These are phyloP conservation scores for Didymosphaeria variabile DNA, from an alignment of 2,329 filamentous ascomycete genomes.

Conservation along the genomic window DNA sequence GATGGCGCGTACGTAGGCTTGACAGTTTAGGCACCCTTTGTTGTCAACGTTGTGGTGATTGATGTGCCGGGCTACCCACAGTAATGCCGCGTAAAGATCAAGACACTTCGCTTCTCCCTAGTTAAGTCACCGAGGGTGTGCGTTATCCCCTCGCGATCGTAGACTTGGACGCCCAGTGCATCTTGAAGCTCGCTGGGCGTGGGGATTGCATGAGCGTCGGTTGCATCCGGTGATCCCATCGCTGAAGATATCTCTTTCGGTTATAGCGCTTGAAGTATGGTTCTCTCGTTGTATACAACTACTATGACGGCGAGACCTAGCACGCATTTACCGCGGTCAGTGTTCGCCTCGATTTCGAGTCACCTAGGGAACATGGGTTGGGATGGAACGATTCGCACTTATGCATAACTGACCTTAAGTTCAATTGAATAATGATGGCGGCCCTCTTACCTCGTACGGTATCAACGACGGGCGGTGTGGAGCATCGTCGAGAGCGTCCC, in stretches of 20 bases:
- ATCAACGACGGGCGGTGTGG: too few relatives aligned
- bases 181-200: constrained; percentile 24
- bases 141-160: constrained; percentile 27
- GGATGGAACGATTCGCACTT: too few relatives aligned
- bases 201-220: not conserved
- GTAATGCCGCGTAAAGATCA: constrained; percentile 35
- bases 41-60: not conserved
- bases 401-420: too few relatives aligned
- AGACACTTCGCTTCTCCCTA: constrained; percentile 24
- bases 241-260: not conserved
- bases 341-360: too few relatives aligned
- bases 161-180: constrained; percentile 27
- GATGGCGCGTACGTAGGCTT: constrained; percentile 32
- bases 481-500: not conserved
- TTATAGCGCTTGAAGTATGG: too few relatives aligned
- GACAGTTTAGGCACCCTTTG: constrained; percentile 37
- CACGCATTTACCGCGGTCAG: too few relatives aligned
- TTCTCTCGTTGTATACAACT: too few relatives aligned
- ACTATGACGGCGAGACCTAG: too few relatives aligned
- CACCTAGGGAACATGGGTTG: too few relatives aligned
- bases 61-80: constrained; percentile 22
- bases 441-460: too few relatives aligned
- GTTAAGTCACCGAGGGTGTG: constrained; percentile 25
- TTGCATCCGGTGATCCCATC: not conserved
- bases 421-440: too few relatives aligned